Conservation (phyloP, 2,329 filamentous ascomycete species). For the Aspergillus persii region DNA sequence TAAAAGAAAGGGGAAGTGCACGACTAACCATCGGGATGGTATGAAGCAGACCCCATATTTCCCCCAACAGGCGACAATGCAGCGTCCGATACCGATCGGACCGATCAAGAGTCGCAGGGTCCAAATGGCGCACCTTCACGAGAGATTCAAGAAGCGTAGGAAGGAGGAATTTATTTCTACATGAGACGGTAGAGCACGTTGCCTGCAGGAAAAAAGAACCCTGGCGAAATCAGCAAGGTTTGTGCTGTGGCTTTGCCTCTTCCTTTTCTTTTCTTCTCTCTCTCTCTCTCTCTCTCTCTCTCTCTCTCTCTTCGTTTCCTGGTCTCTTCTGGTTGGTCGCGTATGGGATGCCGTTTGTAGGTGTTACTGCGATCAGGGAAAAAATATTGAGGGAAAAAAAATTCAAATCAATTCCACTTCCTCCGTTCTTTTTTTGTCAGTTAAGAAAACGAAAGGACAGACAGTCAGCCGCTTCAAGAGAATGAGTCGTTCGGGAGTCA, state of each 20-base stretch:
- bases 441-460: not conserved
- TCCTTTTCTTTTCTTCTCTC: slow-evolving; percentile 4
- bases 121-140: slow-evolving; percentile 16
- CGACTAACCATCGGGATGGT: slow-evolving; percentile 41
- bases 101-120: slow-evolving; percentile 18
- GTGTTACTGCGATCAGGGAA: slow-evolving; percentile 14
- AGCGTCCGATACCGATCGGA: slow-evolving; percentile 22
- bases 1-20: slow-evolving; percentile 14
- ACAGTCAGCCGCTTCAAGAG: slow-evolving; percentile 12
- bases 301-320: not conserved
- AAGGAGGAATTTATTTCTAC: slow-evolving; percentile 17
- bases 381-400: not conserved
- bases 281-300: too few species aligned
- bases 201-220: slow-evolving; percentile 1
- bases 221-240: slow-evolving; percentile 2
- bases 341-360: slow-evolving; percentile 1
- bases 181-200: slow-evolving; percentile 16
- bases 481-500: slow-evolving; percentile 21
- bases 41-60: slow-evolving; percentile 36
- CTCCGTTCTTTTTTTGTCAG: not conserved
- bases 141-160: slow-evolving; percentile 4
- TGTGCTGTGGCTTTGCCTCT: not conserved
- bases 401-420: slow-evolving; percentile 8
- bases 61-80: slow-evolving; percentile 17
- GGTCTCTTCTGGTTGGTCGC: slow-evolving; percentile 2